A percentile compares a stretch with the other conserved stretches of the same genome.
Conservation (phyloP, 192 early-diverging fungal species). For the Entomortierella chlamydospora region DNA sequence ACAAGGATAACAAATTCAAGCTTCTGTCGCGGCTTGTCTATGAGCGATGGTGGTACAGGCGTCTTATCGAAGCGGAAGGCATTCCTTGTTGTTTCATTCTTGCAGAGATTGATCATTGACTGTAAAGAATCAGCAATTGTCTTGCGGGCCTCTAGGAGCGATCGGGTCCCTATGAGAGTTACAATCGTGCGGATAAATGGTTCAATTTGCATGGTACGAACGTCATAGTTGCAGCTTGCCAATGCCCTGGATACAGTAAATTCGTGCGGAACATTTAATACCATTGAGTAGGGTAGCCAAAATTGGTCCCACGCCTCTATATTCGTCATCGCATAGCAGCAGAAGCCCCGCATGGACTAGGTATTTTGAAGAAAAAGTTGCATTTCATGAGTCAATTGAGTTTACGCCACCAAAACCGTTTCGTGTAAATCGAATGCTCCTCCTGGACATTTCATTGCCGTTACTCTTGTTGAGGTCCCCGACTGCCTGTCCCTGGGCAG, state of each 20-base stretch:
- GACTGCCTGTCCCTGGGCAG: not conserved
- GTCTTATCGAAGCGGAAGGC: constrained; percentile 11
- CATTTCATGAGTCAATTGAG: not conserved
- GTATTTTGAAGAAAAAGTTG: not conserved
- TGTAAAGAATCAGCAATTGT: constrained; percentile 6
- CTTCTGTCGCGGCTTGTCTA: constrained; percentile 30
- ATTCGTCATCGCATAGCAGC: constrained; percentile 23
- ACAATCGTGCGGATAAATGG: not conserved
- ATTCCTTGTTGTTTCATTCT: not conserved
- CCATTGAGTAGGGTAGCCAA: constrained; percentile 16
- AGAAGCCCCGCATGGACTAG: constrained; percentile 13
- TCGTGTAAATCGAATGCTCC: not conserved
- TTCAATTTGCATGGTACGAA: too few species aligned
- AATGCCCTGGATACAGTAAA: not conserved
- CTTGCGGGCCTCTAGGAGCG: constrained; percentile 1
- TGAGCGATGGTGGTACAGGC: not conserved
- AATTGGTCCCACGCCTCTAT: constrained; percentile 13
- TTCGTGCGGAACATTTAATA: constrained; percentile 6
- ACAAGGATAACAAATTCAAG: constrained; percentile 32
- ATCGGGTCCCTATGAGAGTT: constrained; percentile 11
- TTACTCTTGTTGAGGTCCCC: constrained; percentile 10
- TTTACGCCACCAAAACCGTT: constrained; percentile 10
- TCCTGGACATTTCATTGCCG: not conserved
- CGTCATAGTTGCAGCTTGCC: too few species aligned
- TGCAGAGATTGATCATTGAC: constrained; percentile 28